A percentile compares a stretch with the other conserved stretches of the same genome.
Evolutionary conservation across 139 green algal genomes (phyloP).

Genomic region (Tetradesmus obliquus): DNA sequence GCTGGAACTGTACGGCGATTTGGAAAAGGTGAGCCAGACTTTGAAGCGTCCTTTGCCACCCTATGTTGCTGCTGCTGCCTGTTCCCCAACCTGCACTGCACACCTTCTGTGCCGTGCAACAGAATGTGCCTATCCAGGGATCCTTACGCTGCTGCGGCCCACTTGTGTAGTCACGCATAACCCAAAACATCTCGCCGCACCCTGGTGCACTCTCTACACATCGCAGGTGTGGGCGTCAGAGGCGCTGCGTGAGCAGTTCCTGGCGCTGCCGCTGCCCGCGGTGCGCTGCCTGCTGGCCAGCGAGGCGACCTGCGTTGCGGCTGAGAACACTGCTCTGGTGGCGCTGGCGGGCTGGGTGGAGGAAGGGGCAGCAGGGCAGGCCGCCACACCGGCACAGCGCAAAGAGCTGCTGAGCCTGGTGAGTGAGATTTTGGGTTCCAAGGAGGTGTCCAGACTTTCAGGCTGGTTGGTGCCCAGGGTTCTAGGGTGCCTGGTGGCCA

Average conservation of each 20-base stretch:
- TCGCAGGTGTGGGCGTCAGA: conserved; percentile 37
- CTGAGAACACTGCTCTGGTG: conserved; percentile 43
- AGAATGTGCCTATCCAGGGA: no score
- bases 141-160: no score
- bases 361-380: neutral
- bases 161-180: no score
- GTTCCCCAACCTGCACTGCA: neutral
- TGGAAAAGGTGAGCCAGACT: conserved; percentile 14
- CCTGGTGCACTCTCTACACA: neutral
- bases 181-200: no score
- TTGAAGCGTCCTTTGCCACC: neutral
- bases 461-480: neutral
- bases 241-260: conserved; percentile 26
- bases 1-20: neutral
- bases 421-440: neutral
- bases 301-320: conserved; percentile 13
- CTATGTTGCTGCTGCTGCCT: neutral
- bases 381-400: neutral
- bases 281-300: conserved; percentile 32
- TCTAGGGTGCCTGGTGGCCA: neutral
- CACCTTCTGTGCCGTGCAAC: neutral
- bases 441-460: neutral
- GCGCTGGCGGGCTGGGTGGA: conserved; percentile 41
- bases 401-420: conserved; percentile 38
- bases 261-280: conserved; percentile 23